Percentiles rank a stretch among this genome's conserved stretches.
Conservation (phyloP, 177 flowering plant species). For the Vitis hybrid region DNA sequence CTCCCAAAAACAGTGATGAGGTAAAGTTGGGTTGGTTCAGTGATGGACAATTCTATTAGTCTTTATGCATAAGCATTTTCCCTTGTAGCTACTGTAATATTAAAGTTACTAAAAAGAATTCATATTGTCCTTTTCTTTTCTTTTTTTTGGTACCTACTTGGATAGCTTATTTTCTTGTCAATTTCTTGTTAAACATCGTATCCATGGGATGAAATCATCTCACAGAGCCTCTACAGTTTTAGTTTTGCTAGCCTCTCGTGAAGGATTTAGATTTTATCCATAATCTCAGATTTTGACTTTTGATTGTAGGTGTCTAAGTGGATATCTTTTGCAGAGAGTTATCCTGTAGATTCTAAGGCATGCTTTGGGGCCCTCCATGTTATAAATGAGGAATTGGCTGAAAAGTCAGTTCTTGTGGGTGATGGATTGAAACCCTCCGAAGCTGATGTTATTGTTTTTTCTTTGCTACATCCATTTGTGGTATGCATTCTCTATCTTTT, state of each 20-base stretch:
- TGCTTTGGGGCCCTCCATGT: constrained; percentile 34
- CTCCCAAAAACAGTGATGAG: constrained; percentile 32
- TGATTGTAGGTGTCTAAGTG: constrained; percentile 65
- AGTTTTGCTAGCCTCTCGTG: background rate
- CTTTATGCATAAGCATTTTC: too few species aligned
- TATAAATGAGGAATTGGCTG: constrained; percentile 58
- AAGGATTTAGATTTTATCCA: background rate
- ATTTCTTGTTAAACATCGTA: background rate
- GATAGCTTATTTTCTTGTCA: background rate
- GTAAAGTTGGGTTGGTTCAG: constrained; percentile 24
- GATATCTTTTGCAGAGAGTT: constrained; percentile 61
- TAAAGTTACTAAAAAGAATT: too few species aligned
- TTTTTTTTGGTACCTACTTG: background rate
- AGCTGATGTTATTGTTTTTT: constrained; percentile 68
- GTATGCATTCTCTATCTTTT: constrained; percentile 37
- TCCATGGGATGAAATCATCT: background rate
- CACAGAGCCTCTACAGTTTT: background rate
- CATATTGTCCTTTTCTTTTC: too few species aligned
- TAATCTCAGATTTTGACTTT: background rate
- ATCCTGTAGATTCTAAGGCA: constrained; percentile 43
- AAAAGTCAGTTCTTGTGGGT: constrained; percentile 68
- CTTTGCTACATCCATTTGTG: constrained; percentile 64
- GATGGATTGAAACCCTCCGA: constrained; percentile 68
- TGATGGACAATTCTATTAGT: too few species aligned
- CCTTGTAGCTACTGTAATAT: too few species aligned